These are phyloP conservation scores for Pisolithus tinctorius DNA, from an alignment of 768 basidiomycete genomes.

Conservation along the genomic window DNA sequence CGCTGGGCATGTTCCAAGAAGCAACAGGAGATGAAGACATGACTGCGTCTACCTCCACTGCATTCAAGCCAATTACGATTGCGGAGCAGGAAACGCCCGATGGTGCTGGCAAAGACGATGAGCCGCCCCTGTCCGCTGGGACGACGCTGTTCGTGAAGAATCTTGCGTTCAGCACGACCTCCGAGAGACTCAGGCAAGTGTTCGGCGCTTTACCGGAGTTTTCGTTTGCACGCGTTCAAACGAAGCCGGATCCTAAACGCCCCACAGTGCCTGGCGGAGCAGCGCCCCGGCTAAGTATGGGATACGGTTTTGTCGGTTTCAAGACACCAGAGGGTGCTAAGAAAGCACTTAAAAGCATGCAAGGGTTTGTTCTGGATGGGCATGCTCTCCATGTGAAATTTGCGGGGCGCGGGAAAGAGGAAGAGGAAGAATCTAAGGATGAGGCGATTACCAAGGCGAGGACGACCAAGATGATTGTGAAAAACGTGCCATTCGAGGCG, in stretches of 20 bases:
- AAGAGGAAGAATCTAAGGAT: slow-evolving; percentile 37
- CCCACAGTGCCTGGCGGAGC: slow-evolving; percentile 28
- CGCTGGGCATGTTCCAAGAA: slow-evolving; percentile 73
- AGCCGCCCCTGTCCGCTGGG: slow-evolving; percentile 49
- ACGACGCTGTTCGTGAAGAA: slow-evolving; percentile 94
- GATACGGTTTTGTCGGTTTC: slow-evolving; percentile 95
- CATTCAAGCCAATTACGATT: slow-evolving; percentile 33
- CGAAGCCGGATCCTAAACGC: slow-evolving; percentile 79
- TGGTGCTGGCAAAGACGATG: slow-evolving; percentile 31
- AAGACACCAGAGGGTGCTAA: slow-evolving; percentile 64
- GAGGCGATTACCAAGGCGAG: slow-evolving; percentile 42
- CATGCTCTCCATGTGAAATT: slow-evolving; percentile 81
- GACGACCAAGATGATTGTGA: slow-evolving; percentile 94
- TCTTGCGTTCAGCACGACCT: slow-evolving; percentile 84
- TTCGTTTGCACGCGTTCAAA: slow-evolving; percentile 84
- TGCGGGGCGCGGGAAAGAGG: slow-evolving; percentile 72
- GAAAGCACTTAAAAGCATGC: slow-evolving; percentile 68
- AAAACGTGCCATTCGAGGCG: slow-evolving; percentile 97
- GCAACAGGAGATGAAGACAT: slow-evolving; percentile 19
- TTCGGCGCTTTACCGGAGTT: slow-evolving; percentile 76
- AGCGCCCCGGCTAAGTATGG: slow-evolving; percentile 74
- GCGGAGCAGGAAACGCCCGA: slow-evolving; percentile 33
- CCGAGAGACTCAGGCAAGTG: slow-evolving; percentile 59
- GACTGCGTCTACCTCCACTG: slow-evolving; percentile 11
- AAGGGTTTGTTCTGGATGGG: slow-evolving; percentile 82